Evolutionary conservation across 140 eudicot genomes (phyloP).

Genomic region (Anethum foeniculum): DNA sequence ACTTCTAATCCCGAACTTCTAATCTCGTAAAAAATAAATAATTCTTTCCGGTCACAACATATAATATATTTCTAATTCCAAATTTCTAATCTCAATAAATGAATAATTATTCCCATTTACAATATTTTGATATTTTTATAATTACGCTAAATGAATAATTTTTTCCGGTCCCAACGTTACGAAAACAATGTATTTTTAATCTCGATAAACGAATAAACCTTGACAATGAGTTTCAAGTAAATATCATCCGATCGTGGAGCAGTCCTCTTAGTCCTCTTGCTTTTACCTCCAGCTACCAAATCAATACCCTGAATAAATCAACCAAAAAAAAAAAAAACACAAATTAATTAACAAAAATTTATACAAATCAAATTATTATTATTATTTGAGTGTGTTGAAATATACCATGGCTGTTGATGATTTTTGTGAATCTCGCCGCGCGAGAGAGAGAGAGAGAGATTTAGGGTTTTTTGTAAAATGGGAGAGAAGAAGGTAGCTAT

Average conservation of each 20-base stretch:
- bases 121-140: no score
- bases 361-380: background rate
- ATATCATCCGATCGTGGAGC: constrained; percentile 47
- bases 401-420: background rate
- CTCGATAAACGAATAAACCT: constrained; percentile 15
- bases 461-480: background rate
- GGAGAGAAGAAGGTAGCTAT: background rate
- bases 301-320: constrained; percentile 30
- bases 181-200: no score
- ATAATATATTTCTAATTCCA: no score
- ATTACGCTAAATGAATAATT: no score
- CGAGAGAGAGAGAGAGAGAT: background rate
- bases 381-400: background rate
- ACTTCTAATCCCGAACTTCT: no score
- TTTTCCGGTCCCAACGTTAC: no score
- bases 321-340: background rate
- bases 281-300: constrained; percentile 43
- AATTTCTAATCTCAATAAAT: no score
- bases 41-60: no score
- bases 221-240: constrained; percentile 44
- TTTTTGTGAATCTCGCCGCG: background rate
- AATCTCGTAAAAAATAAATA: no score
- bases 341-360: no score
- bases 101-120: no score
- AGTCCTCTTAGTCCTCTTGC: constrained; percentile 43